A percentile compares a stretch with the other conserved stretches of the same genome.
Conservation (phyloP, 2,329 filamentous ascomycete species). For the Coniella lustricola region DNA sequence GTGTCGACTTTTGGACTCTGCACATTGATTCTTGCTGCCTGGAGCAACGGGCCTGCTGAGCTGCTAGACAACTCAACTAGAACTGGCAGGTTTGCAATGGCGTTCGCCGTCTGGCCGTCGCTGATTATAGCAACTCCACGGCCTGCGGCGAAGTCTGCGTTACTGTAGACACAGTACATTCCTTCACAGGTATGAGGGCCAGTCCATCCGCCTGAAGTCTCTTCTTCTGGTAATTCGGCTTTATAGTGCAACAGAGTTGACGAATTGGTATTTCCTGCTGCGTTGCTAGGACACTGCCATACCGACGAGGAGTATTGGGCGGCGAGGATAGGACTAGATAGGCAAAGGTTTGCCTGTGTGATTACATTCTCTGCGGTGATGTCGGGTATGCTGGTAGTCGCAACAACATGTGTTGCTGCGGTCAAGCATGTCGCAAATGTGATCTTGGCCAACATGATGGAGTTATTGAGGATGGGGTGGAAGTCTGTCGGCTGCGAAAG, state of each 20-base stretch:
- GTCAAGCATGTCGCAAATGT: not conserved
- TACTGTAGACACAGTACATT: constrained; percentile 15
- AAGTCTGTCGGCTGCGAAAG: too few relatives aligned
- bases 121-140: constrained; percentile 16
- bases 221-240: not conserved
- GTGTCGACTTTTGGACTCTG: not conserved
- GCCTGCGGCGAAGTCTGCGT: constrained; percentile 13
- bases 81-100: constrained; percentile 12
- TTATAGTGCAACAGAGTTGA: not conserved
- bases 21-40: constrained; percentile 1
- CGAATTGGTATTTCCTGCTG: not conserved
- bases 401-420: not conserved
- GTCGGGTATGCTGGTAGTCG: not conserved
- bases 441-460: not conserved
- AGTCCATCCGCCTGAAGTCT: constrained; percentile 11
- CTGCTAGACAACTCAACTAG: constrained; percentile 1
- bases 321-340: constrained; percentile 1
- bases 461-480: too few relatives aligned
- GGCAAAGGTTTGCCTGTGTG: not conserved
- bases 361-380: not conserved
- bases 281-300: constrained; percentile 3
- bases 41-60: not conserved
- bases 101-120: constrained; percentile 12
- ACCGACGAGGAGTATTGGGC: not conserved
- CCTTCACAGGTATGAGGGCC: constrained; percentile 16